phyloP scores from a whole-genome alignment of 2,329 filamentous ascomycete genomes.

The Exutisphaerella laricina region DNA sequence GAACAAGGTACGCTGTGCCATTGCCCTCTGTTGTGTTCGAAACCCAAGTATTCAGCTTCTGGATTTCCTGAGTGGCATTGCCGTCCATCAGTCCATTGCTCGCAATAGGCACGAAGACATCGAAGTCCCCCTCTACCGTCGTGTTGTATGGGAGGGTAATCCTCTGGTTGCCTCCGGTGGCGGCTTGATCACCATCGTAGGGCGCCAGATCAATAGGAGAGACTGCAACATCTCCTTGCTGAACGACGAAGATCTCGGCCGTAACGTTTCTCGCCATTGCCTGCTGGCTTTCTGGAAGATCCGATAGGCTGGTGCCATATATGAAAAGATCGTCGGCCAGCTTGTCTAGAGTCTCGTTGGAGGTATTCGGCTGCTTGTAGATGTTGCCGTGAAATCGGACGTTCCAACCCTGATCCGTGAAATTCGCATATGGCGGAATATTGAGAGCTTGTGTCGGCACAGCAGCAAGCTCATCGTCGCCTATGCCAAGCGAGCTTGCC shows the following conservation, averaged over 20 bases:
- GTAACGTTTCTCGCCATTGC: slow-evolving; percentile 69
- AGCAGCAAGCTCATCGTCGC: slow-evolving; percentile 54
- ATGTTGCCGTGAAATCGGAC: slow-evolving; percentile 72
- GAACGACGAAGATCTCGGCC: slow-evolving; percentile 66
- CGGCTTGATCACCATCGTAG: slow-evolving; percentile 41
- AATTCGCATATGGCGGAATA: slow-evolving; percentile 63
- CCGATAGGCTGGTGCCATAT: slow-evolving; percentile 56
- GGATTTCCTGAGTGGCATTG: slow-evolving; percentile 59
- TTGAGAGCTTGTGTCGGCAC: slow-evolving; percentile 66
- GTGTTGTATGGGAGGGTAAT: slow-evolving; percentile 61
- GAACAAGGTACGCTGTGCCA: slow-evolving; percentile 70
- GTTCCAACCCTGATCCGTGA: slow-evolving; percentile 72
- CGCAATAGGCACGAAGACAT: slow-evolving; percentile 60
- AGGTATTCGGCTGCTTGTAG: slow-evolving; percentile 70
- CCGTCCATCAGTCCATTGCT: slow-evolving; percentile 58
- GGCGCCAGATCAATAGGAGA: slow-evolving; percentile 56
- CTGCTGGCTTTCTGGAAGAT: slow-evolving; percentile 55
- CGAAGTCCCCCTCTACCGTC: slow-evolving; percentile 65
- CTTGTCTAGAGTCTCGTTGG: slow-evolving; percentile 58
- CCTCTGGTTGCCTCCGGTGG: slow-evolving; percentile 50
- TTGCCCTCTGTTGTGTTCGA: slow-evolving; percentile 62
- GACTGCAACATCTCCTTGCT: slow-evolving; percentile 60
- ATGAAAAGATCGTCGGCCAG: slow-evolving; percentile 63
- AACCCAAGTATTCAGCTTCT: slow-evolving; percentile 63
- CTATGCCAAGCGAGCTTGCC: slow-evolving; percentile 55